Conservation (phyloP, 2,329 filamentous ascomycete genomes). For the Beauveria caledonica region DNA sequence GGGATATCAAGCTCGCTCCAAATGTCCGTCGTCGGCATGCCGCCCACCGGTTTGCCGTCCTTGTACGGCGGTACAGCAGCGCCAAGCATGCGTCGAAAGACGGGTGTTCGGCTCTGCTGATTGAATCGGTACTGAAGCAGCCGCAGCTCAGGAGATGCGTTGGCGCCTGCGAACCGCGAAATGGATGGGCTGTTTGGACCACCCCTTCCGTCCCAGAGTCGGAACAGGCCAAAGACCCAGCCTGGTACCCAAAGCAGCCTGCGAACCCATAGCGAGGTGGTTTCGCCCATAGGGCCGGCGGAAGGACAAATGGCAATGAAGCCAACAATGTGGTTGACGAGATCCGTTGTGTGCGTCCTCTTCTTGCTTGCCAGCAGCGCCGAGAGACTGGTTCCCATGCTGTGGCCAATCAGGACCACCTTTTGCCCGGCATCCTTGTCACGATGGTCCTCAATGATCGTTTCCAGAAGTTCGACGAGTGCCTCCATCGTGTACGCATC, state of each 20-base stretch:
- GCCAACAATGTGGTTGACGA: slow-evolving; percentile 62
- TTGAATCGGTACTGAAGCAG: slow-evolving; percentile 69
- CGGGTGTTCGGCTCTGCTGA: slow-evolving; percentile 69
- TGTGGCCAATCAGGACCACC: slow-evolving; percentile 78
- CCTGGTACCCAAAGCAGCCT: slow-evolving; percentile 61
- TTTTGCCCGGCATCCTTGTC: slow-evolving; percentile 58
- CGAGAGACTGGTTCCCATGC: slow-evolving; percentile 76
- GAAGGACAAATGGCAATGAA: slow-evolving; percentile 76
- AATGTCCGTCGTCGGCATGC: slow-evolving; percentile 58
- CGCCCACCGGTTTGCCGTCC: slow-evolving; percentile 45
- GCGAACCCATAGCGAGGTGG: slow-evolving; percentile 35
- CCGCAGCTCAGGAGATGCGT: slow-evolving; percentile 57
- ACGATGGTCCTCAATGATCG: slow-evolving; percentile 65
- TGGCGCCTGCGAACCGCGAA: slow-evolving; percentile 61
- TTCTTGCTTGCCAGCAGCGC: slow-evolving; percentile 53
- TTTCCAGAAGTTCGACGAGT: slow-evolving; percentile 65
- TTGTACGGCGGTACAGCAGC: slow-evolving; percentile 58
- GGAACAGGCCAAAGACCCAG: slow-evolving; percentile 66
- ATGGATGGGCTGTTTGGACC: slow-evolving; percentile 74
- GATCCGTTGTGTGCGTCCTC: slow-evolving; percentile 35
- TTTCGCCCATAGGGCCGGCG: slow-evolving; percentile 51
- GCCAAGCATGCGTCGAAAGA: slow-evolving; percentile 74
- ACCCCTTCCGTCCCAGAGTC: slow-evolving; percentile 70
- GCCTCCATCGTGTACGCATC: slow-evolving; percentile 72
- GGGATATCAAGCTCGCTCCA: slow-evolving; percentile 70